Evolutionary conservation across 2,329 filamentous ascomycete species (phyloP), one percentile per base, ranked within the genome.

Genomic region (Ascochyta rabiei): DNA sequence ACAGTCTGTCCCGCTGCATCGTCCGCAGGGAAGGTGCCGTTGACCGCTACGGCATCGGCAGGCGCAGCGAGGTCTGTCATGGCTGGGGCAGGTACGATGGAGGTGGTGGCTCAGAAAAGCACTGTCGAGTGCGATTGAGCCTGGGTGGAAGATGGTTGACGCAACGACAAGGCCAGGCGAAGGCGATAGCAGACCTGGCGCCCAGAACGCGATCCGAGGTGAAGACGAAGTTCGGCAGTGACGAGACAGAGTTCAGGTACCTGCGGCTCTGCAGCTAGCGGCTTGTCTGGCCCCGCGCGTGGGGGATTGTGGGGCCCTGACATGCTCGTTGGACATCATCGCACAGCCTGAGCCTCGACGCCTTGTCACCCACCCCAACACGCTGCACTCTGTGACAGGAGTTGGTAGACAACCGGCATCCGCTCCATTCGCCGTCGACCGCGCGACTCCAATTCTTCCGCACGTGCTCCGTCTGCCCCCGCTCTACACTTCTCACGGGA

Each of bases 1-100:
- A 73, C 67, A 0, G 71, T 70, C 61, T 76, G 65, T 6, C 69
- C 72, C 41, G 73, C 73, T 16, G 73, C 66, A 55, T 75, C 70
- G 28, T 70, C 54, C 10, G 65, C 61, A 7, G 69, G 68, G 40
- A 72, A 60, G 41, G 62, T 60, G 60, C 67, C 70, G 57, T 71
- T 71, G 57, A 63, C 44, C 13, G 56, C 48, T 6, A 53, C 48
- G 28, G 61, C 51, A 21, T 39, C 48, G 10, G 30, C 35, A 18
- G 48, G 43, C 44, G 54, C 44, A 38, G 50, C 53, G 31, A 53
- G 31, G 52, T 67, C 61, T 21, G 61, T 58, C 67, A 72, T 72
- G 50, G 48, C 57, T 48, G 8, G 8, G 19, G 38, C 13, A 26
- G 39, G 34, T 19, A 26, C 23, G 13, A 18, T 23, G 28, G 28